Evolutionary conservation across 208 protist genomes (phyloP), one percentile per base, ranked within the genome.

Genomic region (Entamoeba nuttalli): DNA sequence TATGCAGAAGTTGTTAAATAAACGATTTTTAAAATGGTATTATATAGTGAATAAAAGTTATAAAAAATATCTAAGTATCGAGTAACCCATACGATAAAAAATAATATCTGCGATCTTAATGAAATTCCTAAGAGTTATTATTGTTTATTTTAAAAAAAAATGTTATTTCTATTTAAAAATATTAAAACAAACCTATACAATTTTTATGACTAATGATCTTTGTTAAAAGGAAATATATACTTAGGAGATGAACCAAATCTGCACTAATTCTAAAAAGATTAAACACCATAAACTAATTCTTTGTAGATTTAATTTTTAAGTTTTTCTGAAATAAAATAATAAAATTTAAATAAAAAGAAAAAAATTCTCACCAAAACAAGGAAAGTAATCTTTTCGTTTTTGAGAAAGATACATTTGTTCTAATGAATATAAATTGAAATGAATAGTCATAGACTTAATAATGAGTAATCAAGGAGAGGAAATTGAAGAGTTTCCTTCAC

Each of bases 41-140:
- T 97, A 95, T 98, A 98, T n/a, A 97, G n/a, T 14, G 96, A 97
- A 11, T 53, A 25, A 73, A 96, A 97, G 94, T 97, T 97, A 30
- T 73, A 96, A 57, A 98, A 97, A 9, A 98, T 35, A 94, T 98
- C 97, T 1, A 98, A 19, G 94, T 98, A 98, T 57, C 97, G 96
- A 9, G 95, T 94, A 51, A 52, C 71, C 53, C 97, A 98, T 3
- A 96, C 94, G 17, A 96, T 95, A 50, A 94, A 41, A 95, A 97
- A 98, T 93, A 98, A 93, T 52, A 97, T 94, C 95, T 98, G 97
- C 44, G 97, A 97, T 93, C 97, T 97, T 50, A 97, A 52, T 51
- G 96, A 97, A n/a, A 97, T 96, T 17, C 97, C 97, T 97, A 95
- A 48, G 44, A 48, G 44, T 48, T 48, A 1, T 48, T 48, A 48